A percentile compares a stretch with the other conserved stretches of the same genome.
Evolutionary conservation across 1,284 basidiomycete genomes (phyloP).

Genomic region (Apiotrichum siamense): DNA sequence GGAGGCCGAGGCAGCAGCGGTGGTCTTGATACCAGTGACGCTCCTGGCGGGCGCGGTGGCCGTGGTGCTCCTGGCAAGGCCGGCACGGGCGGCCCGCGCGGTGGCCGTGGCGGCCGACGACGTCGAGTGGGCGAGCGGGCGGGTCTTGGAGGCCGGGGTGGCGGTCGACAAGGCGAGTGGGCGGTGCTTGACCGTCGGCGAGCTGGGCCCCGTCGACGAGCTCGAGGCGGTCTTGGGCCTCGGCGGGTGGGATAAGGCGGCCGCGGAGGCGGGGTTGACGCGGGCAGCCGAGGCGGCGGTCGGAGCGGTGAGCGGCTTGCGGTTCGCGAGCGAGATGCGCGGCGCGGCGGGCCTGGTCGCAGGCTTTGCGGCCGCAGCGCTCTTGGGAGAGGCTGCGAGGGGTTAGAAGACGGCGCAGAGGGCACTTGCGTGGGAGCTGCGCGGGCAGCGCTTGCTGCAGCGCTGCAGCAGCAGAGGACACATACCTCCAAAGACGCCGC

Average conservation of each 20-base stretch:
- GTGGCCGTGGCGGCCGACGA: constrained; percentile 2
- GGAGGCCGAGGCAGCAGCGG: not conserved
- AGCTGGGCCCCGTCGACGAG: constrained; percentile 13
- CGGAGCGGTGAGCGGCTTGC: constrained; percentile 19
- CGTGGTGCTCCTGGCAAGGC: not conserved
- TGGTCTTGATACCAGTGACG: constrained; percentile 2
- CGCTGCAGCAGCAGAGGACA: too few species aligned
- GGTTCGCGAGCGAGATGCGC: constrained; percentile 13
- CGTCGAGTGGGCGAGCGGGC: constrained; percentile 2
- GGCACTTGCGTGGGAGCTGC: too few species aligned
- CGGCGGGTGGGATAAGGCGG: not conserved
- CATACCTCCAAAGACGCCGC: constrained; percentile 40
- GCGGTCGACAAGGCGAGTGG: constrained; percentile 7
- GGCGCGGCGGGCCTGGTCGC: constrained; percentile 4
- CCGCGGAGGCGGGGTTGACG: not conserved
- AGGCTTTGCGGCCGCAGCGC: too few species aligned
- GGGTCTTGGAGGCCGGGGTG: constrained; percentile 4
- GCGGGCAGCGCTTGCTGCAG: too few species aligned
- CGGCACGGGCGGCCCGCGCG: not conserved
- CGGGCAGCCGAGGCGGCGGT: constrained; percentile 17
- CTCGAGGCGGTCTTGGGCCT: constrained; percentile 15
- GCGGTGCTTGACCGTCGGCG: constrained; percentile 5
- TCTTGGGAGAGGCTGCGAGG: constrained; percentile 14
- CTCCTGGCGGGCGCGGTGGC: not conserved
- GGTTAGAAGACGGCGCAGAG: too few species aligned